phyloP scores from a whole-genome alignment of 305 asterid species.

The Fraxinus greggii region DNA sequence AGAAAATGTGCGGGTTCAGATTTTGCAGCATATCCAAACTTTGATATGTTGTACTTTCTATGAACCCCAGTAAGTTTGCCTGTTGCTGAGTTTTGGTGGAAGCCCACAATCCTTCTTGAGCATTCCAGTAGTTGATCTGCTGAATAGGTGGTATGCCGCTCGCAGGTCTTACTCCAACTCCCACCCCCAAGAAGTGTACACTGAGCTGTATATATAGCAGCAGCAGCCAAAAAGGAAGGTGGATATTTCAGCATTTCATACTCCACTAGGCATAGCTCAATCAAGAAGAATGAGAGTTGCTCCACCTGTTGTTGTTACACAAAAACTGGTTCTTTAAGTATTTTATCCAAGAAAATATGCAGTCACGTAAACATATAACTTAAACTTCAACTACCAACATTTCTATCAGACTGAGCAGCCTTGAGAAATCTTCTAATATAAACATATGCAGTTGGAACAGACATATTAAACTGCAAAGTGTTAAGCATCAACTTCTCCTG shows the following conservation, averaged over 20 bases:
- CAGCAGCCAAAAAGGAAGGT: conserved; percentile 80
- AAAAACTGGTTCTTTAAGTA: neutral
- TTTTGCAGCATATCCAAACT: conserved; percentile 65
- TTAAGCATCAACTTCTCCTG: conserved; percentile 89
- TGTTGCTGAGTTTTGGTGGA: conserved; percentile 57
- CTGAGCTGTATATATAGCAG: conserved; percentile 75
- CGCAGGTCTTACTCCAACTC: conserved; percentile 85
- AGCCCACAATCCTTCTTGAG: conserved; percentile 47
- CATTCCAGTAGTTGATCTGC: conserved; percentile 75
- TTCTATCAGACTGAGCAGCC: conserved; percentile 86
- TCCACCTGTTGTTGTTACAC: conserved; percentile 53
- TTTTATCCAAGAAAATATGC: neutral
- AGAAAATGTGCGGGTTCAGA: conserved; percentile 66
- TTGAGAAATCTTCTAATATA: conserved; percentile 81
- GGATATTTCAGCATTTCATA: conserved; percentile 79
- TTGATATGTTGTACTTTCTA: conserved; percentile 71
- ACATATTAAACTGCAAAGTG: conserved; percentile 78
- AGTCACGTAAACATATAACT: neutral
- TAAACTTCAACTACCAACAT: conserved; percentile 37
- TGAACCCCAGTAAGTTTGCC: conserved; percentile 83
- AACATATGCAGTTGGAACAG: conserved; percentile 85
- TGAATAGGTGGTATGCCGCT: conserved; percentile 70
- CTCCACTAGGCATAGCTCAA: conserved; percentile 87
- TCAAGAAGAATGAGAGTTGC: conserved; percentile 71
- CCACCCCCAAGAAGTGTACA: conserved; percentile 56